Evolutionary conservation across 371 early-diverging fungal species (phyloP).

Genomic region (Mucor velutinosus): DNA sequence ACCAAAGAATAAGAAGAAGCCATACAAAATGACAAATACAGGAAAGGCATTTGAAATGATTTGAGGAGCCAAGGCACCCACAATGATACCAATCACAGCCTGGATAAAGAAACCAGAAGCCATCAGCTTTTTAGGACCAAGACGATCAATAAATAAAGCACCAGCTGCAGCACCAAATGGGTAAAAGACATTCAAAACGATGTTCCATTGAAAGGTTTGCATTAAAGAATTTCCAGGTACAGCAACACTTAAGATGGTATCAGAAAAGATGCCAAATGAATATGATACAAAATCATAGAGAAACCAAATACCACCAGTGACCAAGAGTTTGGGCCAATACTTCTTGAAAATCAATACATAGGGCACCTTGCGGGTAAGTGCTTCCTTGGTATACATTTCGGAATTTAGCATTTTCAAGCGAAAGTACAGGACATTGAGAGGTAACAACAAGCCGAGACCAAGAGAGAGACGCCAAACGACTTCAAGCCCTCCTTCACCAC

Average conservation of each 20-base stretch:
- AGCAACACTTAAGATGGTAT: constrained; percentile 31
- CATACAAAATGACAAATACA: constrained; percentile 58
- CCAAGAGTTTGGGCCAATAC: constrained; percentile 57
- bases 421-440: constrained; percentile 56
- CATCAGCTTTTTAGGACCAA: constrained; percentile 59
- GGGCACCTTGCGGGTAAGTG: constrained; percentile 54
- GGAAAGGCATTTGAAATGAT: constrained; percentile 45
- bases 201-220: constrained; percentile 47
- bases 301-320: constrained; percentile 64
- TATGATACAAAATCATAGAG: constrained; percentile 63
- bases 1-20: constrained; percentile 57
- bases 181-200: constrained; percentile 57
- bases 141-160: constrained; percentile 46
- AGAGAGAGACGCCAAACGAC: constrained; percentile 53
- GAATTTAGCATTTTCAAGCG: constrained; percentile 60
- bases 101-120: constrained; percentile 53
- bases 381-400: constrained; percentile 47
- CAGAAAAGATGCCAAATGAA: constrained; percentile 57
- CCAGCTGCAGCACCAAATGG: constrained; percentile 55
- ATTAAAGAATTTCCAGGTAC: constrained; percentile 29
- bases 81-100: constrained; percentile 52
- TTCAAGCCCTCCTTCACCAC: constrained; percentile 36
- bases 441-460: constrained; percentile 53
- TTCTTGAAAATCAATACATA: constrained; percentile 55
- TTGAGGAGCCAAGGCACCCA: constrained; percentile 48